Base-by-base conservation (phyloP, 1,284 basidiomycete species). In the Flammula alnicola region DNA sequence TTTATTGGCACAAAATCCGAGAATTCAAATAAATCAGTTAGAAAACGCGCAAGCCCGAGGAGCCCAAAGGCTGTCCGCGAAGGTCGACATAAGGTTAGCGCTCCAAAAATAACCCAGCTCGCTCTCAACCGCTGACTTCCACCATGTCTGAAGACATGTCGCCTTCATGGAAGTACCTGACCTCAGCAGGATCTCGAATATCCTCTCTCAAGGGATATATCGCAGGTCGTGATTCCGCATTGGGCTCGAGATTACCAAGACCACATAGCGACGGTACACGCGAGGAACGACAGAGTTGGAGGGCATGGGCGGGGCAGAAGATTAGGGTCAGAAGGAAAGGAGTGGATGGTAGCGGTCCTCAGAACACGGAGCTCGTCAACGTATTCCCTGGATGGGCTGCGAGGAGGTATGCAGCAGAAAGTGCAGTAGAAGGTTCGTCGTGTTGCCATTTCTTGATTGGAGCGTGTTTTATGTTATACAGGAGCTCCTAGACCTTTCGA, bases 321-420 rank as follows among this genome's bases (percentile, higher is more conserved):
- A 65, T 77, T 1, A 66, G 71, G 60, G 48, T 58, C 8, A 54
- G 63, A 37, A 60, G 66, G 47, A 58, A 58, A 5, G 46, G 37
- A 3, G 49, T 49, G 17, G 53, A 56, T 31, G 55, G 47, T 11
- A 42, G 17, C 6, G 44, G 32, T 7, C 51, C 39, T 5, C 44
- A 50, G 14, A 61, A 54, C 30, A 63, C 59, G 7, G 77, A 79
- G 46, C 57, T 67, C 11, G 60, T 81, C 10, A 70, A 61, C n/a
- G 54, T 80, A 44, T 81, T 81, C 61, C 79, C 79, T 47, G 79
- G 79, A 4, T 81, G 78, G 77, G 79, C 78, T 9, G 68, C 70
- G 8, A 63, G 75, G 37, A 60, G 72, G 14, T 76, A 75, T 60
- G 59, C 57, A 10, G 20, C 54, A 54, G 47, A 56, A 43, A 41